These are phyloP conservation scores for Ogataea siamensis DNA, from an alignment of 805 yeast species.

Conservation along the genomic window DNA sequence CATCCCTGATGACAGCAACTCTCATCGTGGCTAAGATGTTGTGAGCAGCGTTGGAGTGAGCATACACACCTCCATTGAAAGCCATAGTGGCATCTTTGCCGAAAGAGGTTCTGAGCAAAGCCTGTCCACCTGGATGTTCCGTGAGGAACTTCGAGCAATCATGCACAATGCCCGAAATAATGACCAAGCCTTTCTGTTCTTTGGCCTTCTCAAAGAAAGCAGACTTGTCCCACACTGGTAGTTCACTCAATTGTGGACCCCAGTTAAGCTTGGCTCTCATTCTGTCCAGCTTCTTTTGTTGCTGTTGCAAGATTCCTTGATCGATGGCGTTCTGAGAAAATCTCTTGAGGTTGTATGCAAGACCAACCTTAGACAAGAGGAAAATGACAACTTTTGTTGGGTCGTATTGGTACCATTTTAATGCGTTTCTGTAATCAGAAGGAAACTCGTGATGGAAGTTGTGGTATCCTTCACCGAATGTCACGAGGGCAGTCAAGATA, in stretches of 20 bases:
- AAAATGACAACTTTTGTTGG: constrained; percentile 72
- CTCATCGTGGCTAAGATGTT: constrained; percentile 79
- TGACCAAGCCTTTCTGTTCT: constrained; percentile 55
- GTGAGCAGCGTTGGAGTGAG: constrained; percentile 84
- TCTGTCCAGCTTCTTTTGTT: constrained; percentile 73
- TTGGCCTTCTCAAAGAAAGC: constrained; percentile 53
- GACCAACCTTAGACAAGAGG: constrained; percentile 58
- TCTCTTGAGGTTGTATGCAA: constrained; percentile 70
- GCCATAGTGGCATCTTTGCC: constrained; percentile 85
- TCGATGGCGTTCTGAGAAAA: constrained; percentile 79
- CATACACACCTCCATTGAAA: constrained; percentile 82
- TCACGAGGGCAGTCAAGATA: constrained; percentile 73
- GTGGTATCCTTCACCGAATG: constrained; percentile 88
- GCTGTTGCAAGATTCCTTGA: constrained; percentile 79
- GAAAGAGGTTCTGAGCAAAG: constrained; percentile 63
- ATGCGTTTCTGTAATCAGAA: constrained; percentile 82
- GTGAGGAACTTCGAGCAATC: constrained; percentile 65
- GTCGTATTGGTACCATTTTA: constrained; percentile 85
- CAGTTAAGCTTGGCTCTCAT: constrained; percentile 62
- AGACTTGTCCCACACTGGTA: constrained; percentile 73
- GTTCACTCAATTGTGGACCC: constrained; percentile 65
- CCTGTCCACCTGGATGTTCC: constrained; percentile 85
- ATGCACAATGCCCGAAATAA: constrained; percentile 78
- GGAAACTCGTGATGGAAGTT: constrained; percentile 92
- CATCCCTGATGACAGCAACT: constrained; percentile 73